Percentiles rank a stretch among this genome's conserved stretches.
Evolutionary conservation across 306 rosid species (phyloP).

Genomic region (Sphenostylis stenocarpa): DNA sequence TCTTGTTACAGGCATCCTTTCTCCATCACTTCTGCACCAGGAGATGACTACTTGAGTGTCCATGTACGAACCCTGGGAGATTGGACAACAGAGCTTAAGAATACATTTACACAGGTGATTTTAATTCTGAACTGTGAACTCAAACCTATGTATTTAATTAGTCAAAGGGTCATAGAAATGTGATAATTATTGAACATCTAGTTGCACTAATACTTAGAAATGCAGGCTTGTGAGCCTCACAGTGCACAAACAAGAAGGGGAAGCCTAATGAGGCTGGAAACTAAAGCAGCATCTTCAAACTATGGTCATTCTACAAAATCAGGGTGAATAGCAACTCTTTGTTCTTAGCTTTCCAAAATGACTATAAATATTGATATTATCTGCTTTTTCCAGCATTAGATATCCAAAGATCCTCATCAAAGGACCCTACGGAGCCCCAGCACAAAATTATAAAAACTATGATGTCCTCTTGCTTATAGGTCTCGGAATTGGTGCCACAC

Average conservation of each 20-base stretch:
- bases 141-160: neutral
- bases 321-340: constrained; percentile 45
- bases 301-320: constrained; percentile 23
- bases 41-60: constrained; percentile 87
- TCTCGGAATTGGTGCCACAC: constrained; percentile 94
- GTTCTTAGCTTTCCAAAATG: constrained; percentile 8
- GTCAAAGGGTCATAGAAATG: neutral
- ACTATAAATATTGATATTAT: neutral
- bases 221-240: constrained; percentile 66
- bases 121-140: constrained; percentile 2
- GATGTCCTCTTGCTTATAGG: constrained; percentile 88
- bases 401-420: constrained; percentile 77
- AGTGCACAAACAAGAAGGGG: constrained; percentile 54
- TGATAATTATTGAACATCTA: neutral
- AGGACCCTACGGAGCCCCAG: constrained; percentile 97
- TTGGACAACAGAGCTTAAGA: constrained; percentile 82
- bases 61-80: constrained; percentile 82
- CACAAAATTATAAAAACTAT: constrained; percentile 72
- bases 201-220: constrained; percentile 26
- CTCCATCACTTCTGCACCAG: constrained; percentile 95
- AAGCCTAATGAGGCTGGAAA: constrained; percentile 64
- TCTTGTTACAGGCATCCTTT: constrained; percentile 78
- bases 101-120: constrained; percentile 62
- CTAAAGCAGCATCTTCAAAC: constrained; percentile 43
- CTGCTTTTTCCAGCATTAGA: constrained; percentile 31